A percentile compares a stretch with the other conserved stretches of the same genome.
Conservation (phyloP, 768 basidiomycete species). For the Pleurotus giganteus region DNA sequence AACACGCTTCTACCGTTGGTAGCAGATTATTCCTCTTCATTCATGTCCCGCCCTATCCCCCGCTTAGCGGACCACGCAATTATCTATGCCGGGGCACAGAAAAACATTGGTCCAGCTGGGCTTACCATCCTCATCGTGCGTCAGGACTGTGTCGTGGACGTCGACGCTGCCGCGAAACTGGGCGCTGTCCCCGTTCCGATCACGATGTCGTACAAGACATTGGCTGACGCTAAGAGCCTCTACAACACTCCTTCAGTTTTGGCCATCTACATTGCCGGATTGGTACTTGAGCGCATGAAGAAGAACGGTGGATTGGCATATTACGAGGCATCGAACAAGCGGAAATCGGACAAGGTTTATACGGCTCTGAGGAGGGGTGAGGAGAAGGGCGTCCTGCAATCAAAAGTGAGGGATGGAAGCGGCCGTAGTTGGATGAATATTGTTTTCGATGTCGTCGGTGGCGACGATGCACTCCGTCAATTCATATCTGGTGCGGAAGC, state of each 20-base stretch:
- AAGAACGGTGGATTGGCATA: constrained; percentile 63
- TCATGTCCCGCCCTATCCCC: constrained; percentile 93
- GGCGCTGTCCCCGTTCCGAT: constrained; percentile 77
- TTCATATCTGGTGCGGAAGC: constrained; percentile 83
- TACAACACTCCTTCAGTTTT: constrained; percentile 95
- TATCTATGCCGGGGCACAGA: constrained; percentile 96
- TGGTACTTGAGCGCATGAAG: constrained; percentile 75
- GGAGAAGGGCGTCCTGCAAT: constrained; percentile 62
- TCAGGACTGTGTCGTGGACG: constrained; percentile 91
- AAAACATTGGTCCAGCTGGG: constrained; percentile 95
- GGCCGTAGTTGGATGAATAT: constrained; percentile 93
- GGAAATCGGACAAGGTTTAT: constrained; percentile 81
- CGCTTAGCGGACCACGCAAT: constrained; percentile 86
- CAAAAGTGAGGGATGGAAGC: constrained; percentile 71
- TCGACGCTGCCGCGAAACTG: constrained; percentile 71
- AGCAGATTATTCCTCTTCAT: constrained; percentile 93
- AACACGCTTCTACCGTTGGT: constrained; percentile 74
- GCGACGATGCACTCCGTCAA: constrained; percentile 65
- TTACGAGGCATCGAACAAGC: constrained; percentile 62
- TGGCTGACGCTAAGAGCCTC: constrained; percentile 72
- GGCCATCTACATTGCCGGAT: constrained; percentile 83
- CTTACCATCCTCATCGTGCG: constrained; percentile 91
- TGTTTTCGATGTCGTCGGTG: constrained; percentile 70
- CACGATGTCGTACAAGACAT: constrained; percentile 78
- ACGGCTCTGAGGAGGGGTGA: constrained; percentile 67